These are phyloP conservation scores for Potentilla sterilis DNA, from an alignment of 306 rosid species.

Conservation along the genomic window DNA sequence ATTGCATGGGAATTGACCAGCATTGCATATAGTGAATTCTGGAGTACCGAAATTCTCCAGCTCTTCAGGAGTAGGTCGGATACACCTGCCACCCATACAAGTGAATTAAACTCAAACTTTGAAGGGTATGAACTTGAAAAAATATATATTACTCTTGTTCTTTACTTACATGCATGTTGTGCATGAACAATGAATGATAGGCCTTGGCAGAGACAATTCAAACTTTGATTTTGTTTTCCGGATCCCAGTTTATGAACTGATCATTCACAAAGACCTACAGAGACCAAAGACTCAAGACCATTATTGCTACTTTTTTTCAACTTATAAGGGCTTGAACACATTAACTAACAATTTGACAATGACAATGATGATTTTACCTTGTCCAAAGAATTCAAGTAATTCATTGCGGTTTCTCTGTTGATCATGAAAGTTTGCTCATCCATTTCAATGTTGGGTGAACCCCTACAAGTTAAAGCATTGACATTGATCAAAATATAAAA, in stretches of 20 bases:
- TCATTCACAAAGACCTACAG: too few species aligned
- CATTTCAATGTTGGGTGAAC: slow-evolving; percentile 94
- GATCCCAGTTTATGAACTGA: slow-evolving; percentile 80
- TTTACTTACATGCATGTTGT: slow-evolving; percentile 93
- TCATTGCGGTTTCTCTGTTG: slow-evolving; percentile 84
- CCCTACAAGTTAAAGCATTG: slow-evolving; percentile 35
- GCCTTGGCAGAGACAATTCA: slow-evolving; percentile 81
- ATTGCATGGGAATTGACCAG: slow-evolving; percentile 43
- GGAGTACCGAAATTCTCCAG: too few species aligned
- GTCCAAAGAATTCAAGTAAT: slow-evolving; percentile 82
- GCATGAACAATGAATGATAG: slow-evolving; percentile 88
- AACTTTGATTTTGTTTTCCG: slow-evolving; percentile 72
- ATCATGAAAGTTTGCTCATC: slow-evolving; percentile 70
- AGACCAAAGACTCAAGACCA: neutral
- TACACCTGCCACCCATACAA: slow-evolving; percentile 79
- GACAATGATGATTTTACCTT: slow-evolving; percentile 36
- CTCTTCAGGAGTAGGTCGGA: slow-evolving; percentile 42
- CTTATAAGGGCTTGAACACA: neutral
- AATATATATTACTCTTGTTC: neutral
- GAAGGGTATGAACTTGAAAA: too few species aligned
- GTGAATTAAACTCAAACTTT: slow-evolving; percentile 26
- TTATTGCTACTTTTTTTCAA: neutral
- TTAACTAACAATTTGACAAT: neutral
- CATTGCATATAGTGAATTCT: too few species aligned
- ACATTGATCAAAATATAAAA: neutral